Conservation (phyloP, 495 filamentous ascomycete species). For the Pseudoneurospora amorphoporcata region DNA sequence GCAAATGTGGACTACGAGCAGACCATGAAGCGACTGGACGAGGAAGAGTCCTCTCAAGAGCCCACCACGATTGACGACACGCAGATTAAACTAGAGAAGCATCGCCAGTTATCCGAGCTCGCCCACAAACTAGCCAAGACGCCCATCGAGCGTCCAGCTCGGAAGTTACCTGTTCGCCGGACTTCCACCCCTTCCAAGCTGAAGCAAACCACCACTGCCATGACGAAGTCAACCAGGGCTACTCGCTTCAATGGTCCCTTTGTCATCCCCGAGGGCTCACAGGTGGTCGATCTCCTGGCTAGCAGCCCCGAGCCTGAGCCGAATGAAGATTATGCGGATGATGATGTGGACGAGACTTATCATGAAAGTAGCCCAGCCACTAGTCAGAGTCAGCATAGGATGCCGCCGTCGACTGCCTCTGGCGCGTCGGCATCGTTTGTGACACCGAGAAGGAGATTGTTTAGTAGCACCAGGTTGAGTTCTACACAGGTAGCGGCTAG, state of each 20-base stretch:
- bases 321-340: slow-evolving; percentile 33
- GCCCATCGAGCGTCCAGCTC: slow-evolving; percentile 15
- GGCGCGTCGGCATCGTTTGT: slow-evolving; percentile 14
- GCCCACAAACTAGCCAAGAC: slow-evolving; percentile 9
- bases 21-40: slow-evolving; percentile 25
- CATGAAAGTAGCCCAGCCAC: slow-evolving; percentile 2
- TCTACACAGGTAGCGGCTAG: neutral
- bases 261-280: slow-evolving; percentile 24
- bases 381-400: slow-evolving; percentile 2
- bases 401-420: neutral
- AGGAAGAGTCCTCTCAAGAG: slow-evolving; percentile 9
- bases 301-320: slow-evolving; percentile 28
- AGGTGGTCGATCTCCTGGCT: slow-evolving; percentile 29
- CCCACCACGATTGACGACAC: neutral
- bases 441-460: slow-evolving; percentile 6
- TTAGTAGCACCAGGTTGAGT: neutral
- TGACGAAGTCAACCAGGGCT: neutral
- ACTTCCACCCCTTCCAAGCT: neutral
- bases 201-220: neutral
- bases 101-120: neutral
- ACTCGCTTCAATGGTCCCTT: slow-evolving; percentile 9
- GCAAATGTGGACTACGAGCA: slow-evolving; percentile 25
- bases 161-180: neutral
- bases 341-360: slow-evolving; percentile 32
- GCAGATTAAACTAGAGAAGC: neutral